Evolutionary conservation across 2,329 filamentous ascomycete species (phyloP), one percentile per base, ranked within the genome.

Genomic region (Mariannaea elegans): DNA sequence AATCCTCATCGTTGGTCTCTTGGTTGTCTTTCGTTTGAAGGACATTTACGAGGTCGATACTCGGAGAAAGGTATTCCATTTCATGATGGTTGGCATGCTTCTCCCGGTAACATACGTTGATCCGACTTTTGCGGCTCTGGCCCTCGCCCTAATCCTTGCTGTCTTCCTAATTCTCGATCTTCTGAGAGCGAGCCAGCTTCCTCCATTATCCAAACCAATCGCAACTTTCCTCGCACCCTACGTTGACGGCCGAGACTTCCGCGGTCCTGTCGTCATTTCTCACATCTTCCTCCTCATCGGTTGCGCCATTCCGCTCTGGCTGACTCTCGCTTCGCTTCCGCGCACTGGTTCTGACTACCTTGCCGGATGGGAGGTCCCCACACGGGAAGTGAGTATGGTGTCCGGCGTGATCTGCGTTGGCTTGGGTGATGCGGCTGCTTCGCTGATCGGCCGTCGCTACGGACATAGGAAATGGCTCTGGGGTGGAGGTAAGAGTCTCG

Each of bases 21-120:
- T 87, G 9, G 82, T 91, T 4, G 92, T 97, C 7, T 86, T 95
- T 51, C 86, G 84, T 39, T 84, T 97, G 34, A 91, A 90, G 38
- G 81, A 87, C 3, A 81, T 92, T 48, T 94, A 91, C 66, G 94
- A 97, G 77, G 94, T 99, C 45, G 95, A 99, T 77, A 99, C 95
- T 1, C 87, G 95, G 48, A 88, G 95, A 49, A 99, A 99, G 76
- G 92, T 98, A 21, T 99, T 99, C 75, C 95, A 99, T 76, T 96
- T 96, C 67, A 97, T 94, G 84, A 98, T 98, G 91, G 94, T 98
- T 7, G 88, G 88, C 56, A 97, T 99, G 92, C 89, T 99, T 56
- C 83, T 98, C 2, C 94, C 95, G 0, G 88, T 92, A 1, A 91
- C 90, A 2, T 97, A 88, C 73, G 80, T 98, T 64, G 95, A 99